Evolutionary conservation across 169 alveolate genomes (phyloP), one percentile per base, ranked within the genome.

Genomic region (Condylostoma magnum): DNA sequence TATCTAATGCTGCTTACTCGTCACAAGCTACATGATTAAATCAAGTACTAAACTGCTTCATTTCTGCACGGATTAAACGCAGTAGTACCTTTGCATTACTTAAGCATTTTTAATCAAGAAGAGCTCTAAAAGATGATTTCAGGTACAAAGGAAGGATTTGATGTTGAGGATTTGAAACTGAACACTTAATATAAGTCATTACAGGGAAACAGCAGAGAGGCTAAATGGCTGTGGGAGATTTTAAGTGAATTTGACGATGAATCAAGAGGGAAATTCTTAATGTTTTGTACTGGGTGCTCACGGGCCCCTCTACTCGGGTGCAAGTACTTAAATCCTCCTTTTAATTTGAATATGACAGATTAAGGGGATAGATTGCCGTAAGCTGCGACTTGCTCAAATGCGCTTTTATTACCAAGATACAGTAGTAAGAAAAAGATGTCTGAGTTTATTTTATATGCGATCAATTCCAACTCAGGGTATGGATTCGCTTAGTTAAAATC

Each of bases 231-330:
- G 51, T 90, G 93, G 93, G 79, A 87, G 54, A 50, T 78, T 8
- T 56, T 87, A n/a, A 80, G 74, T 20, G 79, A 75, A 6, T 74
- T 90, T 81, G 36, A 22, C 22, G 84, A 78, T 28, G 87, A 85
- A 51, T 83, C 80, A 68, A 71, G 76, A 68, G 41, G 63, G 5
- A 69, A 77, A 47, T 63, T 90, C 28, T 69, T 90, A 6, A 83
- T 77, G 36, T 90, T 90, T 57, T 92, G 84, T 4, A 90, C 96
- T 1, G 77, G 90, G 5, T 86, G 93, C 44, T 85, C 85, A 50
- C 79, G 96, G 52, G 87, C 85, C 31, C 96, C 96, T 10, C 78
- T 90, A 18, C 50, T 90, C 52, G 94, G 90, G 22, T 90, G 80
- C 63, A 76, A 72, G 58, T 53, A 79, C 34, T 36, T 86, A 37